phyloP scores from a whole-genome alignment of 768 basidiomycete species.

The Rhodotorula babjevae region DNA sequence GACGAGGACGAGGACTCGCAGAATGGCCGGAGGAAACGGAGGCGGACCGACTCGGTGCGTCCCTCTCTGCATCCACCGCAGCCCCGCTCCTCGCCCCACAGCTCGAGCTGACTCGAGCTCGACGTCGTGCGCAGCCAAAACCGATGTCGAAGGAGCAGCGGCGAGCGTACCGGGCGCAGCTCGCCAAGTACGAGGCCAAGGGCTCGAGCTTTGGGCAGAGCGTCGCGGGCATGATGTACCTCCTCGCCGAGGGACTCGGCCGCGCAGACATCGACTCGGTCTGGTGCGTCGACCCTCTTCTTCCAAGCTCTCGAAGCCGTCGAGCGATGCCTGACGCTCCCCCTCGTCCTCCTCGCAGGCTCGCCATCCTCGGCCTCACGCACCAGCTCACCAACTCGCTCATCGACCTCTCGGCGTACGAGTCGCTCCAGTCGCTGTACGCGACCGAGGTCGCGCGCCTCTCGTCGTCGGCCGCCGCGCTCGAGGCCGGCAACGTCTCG shows the following conservation, averaged over 20 bases:
- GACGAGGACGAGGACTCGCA: constrained; percentile 45
- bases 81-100: too few species aligned
- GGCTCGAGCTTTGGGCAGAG: constrained; percentile 88
- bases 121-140: constrained; percentile 47
- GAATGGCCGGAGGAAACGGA: constrained; percentile 56
- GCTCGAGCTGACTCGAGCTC: too few species aligned
- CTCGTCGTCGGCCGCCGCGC: constrained; percentile 30
- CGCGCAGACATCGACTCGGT: constrained; percentile 88
- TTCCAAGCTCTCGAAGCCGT: background rate
- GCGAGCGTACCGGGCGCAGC: constrained; percentile 57
- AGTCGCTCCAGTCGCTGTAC: constrained; percentile 71
- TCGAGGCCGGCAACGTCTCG: background rate
- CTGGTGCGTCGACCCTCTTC: constrained; percentile 58
- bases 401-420: constrained; percentile 81
- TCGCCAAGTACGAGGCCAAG: constrained; percentile 75
- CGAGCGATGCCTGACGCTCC: background rate
- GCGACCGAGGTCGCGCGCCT: constrained; percentile 88
- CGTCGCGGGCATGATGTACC: constrained; percentile 79
- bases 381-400: constrained; percentile 83
- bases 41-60: constrained; percentile 51
- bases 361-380: constrained; percentile 87
- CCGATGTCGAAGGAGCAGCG: constrained; percentile 69
- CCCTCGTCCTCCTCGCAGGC: constrained; percentile 53
- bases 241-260: constrained; percentile 83
- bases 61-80: too few species aligned